These are phyloP conservation scores for Citrus mangshanensis DNA, from an alignment of 345 rosid genomes.

Conservation along the genomic window DNA sequence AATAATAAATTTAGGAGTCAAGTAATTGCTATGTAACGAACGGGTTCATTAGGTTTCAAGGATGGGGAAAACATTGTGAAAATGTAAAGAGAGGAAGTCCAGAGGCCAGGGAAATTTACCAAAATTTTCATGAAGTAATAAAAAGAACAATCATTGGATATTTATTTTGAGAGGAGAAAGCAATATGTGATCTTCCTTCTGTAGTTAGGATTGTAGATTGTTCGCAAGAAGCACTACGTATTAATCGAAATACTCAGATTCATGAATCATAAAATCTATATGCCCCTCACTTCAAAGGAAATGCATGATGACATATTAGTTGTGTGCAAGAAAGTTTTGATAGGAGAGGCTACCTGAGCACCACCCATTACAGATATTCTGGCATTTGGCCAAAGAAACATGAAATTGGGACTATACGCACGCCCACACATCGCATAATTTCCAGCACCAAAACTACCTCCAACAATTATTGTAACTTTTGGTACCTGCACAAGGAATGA, in stretches of 20 bases:
- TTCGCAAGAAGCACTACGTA: neutral
- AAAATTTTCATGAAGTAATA: neutral
- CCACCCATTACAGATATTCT: slow-evolving; percentile 97
- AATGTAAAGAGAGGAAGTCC: neutral
- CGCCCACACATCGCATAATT: slow-evolving; percentile 99
- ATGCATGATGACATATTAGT: neutral
- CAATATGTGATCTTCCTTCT: neutral
- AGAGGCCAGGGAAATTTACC: neutral
- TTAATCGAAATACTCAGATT: neutral
- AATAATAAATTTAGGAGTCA: neutral
- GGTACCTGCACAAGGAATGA: slow-evolving; percentile 57
- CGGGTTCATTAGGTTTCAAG: neutral
- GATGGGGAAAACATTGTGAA: neutral
- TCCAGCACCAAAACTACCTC: slow-evolving; percentile 98
- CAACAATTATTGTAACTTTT: slow-evolving; percentile 76
- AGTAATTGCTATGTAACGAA: neutral
- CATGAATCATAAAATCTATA: neutral
- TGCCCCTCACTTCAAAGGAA: neutral
- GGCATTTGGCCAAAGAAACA: slow-evolving; percentile 98
- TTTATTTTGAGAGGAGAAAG: neutral
- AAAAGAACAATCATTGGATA: neutral
- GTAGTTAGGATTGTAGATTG: neutral
- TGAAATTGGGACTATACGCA: slow-evolving; percentile 81
- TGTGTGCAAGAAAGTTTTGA: neutral
- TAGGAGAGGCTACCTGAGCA: slow-evolving; percentile 57